Base-by-base conservation (phyloP, 345 rosid genomes). In the Moringa oleifera region DNA sequence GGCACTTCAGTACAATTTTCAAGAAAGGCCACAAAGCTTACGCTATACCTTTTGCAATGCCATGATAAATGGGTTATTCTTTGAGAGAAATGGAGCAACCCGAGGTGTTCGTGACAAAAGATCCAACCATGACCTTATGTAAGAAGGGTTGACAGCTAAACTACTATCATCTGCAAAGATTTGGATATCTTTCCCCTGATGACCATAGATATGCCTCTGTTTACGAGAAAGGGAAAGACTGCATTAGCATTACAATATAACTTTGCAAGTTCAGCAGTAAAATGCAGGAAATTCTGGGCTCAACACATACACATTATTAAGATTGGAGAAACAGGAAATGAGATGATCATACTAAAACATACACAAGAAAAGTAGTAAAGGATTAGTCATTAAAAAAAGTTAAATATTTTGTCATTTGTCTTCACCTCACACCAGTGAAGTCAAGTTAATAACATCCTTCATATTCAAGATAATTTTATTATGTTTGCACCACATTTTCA, bases 181-280 rank as follows among this genome's bases (percentile, higher is more conserved):
- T 68, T 82, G 73, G 24, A 82, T 71, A 62, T 76, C 85, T 81
- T 94, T 86, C 56, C 97, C 97, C 73, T 81, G 82, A 56, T 83
- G 80, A 62, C 89, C 91, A 64, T 94, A 94, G 55, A 94, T 83
- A 77, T 94, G 95, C 52, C 88, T 85, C 97, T 94, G 89, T 56
- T 21, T 16, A 67, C 2, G 21, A 28, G 4, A 62, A 67, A 1
- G 17, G 33, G 55, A 56, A 68, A 63, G 47, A 25, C 22, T 45
- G 19, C 18, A 55, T 58, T 51, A 11, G 22, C 12, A 11, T 4
- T 5, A 15, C 6, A 41, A 9, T 11, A 41, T 41, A 41, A 41
- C 47, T 41, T n/a, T 15, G 17, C 47, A 41, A 41, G 12, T 41
- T 11, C 6, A 41, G 12, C 12, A 41, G 47, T 41, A 41, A 4